Conservation (phyloP, 2,329 filamentous ascomycete genomes). For the Curvularia spicifera region DNA sequence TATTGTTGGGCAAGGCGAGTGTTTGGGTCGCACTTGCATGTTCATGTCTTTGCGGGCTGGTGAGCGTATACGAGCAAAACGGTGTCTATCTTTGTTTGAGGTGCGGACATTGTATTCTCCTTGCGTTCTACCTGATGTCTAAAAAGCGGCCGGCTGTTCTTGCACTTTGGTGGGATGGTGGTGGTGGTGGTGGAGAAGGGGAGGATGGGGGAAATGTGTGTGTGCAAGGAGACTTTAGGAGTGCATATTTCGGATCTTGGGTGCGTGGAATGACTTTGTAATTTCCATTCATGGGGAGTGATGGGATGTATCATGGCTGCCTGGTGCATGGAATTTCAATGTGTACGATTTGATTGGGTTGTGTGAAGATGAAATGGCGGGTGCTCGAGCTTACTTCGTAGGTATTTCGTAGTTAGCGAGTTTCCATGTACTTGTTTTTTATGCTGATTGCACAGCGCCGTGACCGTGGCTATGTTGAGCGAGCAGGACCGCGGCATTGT, state of each 20-base stretch:
- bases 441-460: slow-evolving; percentile 1
- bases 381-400: background rate
- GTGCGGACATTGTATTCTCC: slow-evolving; percentile 18
- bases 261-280: slow-evolving; percentile 14
- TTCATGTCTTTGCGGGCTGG: slow-evolving; percentile 33
- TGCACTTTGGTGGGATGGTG: slow-evolving; percentile 13
- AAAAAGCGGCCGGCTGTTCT: slow-evolving; percentile 28
- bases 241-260: slow-evolving; percentile 30
- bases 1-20: slow-evolving; percentile 29
- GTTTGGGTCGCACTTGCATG: slow-evolving; percentile 18
- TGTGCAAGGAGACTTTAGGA: slow-evolving; percentile 18
- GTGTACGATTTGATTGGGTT: slow-evolving; percentile 18
- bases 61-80: slow-evolving; percentile 35
- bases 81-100: slow-evolving; percentile 18
- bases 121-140: slow-evolving; percentile 21
- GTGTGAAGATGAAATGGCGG: slow-evolving; percentile 12
- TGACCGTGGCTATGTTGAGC: background rate
- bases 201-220: slow-evolving; percentile 1
- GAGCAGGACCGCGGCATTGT: background rate
- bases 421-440: slow-evolving; percentile 15
- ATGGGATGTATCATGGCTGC: slow-evolving; percentile 9
- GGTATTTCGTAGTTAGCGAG: slow-evolving; percentile 10
- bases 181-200: slow-evolving; percentile 1
- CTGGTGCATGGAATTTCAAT: slow-evolving; percentile 9
- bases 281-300: slow-evolving; percentile 6